Conservation (phyloP, 1,284 basidiomycete genomes). For the Sphaerobolus stellatus region DNA sequence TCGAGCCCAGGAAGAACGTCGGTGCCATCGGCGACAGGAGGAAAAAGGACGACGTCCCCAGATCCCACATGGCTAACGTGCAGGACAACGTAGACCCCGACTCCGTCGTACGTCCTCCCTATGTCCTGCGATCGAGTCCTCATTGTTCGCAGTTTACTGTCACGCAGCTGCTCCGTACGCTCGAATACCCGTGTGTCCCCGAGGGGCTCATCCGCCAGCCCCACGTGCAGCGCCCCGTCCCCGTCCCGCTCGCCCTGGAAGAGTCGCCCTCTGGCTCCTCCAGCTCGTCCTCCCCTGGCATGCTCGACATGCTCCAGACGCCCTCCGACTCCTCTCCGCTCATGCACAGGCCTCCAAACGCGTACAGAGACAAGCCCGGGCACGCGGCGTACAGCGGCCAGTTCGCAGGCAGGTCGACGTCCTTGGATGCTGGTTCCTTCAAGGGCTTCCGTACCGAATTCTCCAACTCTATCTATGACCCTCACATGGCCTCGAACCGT, state of each 20-base stretch:
- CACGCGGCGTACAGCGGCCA: not conserved
- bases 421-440: slow-evolving; percentile 1
- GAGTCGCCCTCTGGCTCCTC: slow-evolving; percentile 47
- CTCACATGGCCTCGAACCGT: slow-evolving; percentile 4
- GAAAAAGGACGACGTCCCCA: slow-evolving; percentile 57
- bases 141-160: slow-evolving; percentile 35
- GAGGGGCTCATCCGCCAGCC: slow-evolving; percentile 37
- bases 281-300: slow-evolving; percentile 66
- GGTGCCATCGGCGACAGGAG: slow-evolving; percentile 76
- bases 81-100: slow-evolving; percentile 3
- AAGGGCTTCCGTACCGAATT: slow-evolving; percentile 26
- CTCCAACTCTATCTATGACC: slow-evolving; percentile 23
- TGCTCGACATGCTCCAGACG: slow-evolving; percentile 60
- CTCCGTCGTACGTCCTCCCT: slow-evolving; percentile 19
- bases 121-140: slow-evolving; percentile 21
- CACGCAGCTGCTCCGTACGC: slow-evolving; percentile 69
- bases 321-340: slow-evolving; percentile 62
- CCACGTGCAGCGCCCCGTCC: slow-evolving; percentile 15
- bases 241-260: slow-evolving; percentile 33
- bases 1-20: slow-evolving; percentile 42
- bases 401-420: not conserved
- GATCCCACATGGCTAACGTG: slow-evolving; percentile 22
- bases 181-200: slow-evolving; percentile 68
- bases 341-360: slow-evolving; percentile 41
- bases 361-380: not conserved